Conservation (phyloP, 768 basidiomycete genomes). For the Tremella yokohamensis region DNA sequence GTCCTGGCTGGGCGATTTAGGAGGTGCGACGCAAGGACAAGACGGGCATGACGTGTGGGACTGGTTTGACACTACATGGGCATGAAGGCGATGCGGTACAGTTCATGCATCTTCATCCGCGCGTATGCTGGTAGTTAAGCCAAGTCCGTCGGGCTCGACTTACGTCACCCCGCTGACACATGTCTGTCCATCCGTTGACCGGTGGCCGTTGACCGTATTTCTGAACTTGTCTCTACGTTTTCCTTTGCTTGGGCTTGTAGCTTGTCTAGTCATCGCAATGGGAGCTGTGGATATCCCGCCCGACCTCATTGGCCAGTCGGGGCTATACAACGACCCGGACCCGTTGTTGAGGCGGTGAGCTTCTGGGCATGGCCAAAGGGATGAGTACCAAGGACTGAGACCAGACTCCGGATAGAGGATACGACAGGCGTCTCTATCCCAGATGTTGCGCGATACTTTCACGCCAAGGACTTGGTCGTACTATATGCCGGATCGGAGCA, state of each 20-base stretch:
- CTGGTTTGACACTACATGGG: too few relatives aligned
- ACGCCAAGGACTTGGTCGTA: conserved; percentile 42
- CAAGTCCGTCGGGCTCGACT: too few relatives aligned
- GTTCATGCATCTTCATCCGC: too few relatives aligned
- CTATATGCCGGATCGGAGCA: conserved; percentile 45
- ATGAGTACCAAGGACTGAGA: conserved; percentile 8
- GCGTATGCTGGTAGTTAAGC: too few relatives aligned
- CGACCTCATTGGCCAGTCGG: conserved; percentile 40
- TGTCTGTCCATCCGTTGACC: background rate
- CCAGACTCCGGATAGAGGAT: conserved; percentile 42
- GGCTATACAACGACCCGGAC: conserved; percentile 37
- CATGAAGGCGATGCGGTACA: too few relatives aligned
- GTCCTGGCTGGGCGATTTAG: too few relatives aligned
- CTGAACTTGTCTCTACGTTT: too few relatives aligned
- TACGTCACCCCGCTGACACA: background rate
- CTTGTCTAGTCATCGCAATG: too few relatives aligned
- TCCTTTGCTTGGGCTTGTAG: too few relatives aligned
- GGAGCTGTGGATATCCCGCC: conserved; percentile 27
- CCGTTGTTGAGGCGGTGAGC: conserved; percentile 40
- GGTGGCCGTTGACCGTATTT: background rate
- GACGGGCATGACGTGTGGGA: too few relatives aligned
- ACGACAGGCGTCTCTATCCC: conserved; percentile 37
- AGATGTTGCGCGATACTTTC: conserved; percentile 37
- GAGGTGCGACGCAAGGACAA: too few relatives aligned
- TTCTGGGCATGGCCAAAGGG: background rate